phyloP scores from a whole-genome alignment of 2,329 filamentous ascomycete genomes.

The Parastagonospora avenae region DNA sequence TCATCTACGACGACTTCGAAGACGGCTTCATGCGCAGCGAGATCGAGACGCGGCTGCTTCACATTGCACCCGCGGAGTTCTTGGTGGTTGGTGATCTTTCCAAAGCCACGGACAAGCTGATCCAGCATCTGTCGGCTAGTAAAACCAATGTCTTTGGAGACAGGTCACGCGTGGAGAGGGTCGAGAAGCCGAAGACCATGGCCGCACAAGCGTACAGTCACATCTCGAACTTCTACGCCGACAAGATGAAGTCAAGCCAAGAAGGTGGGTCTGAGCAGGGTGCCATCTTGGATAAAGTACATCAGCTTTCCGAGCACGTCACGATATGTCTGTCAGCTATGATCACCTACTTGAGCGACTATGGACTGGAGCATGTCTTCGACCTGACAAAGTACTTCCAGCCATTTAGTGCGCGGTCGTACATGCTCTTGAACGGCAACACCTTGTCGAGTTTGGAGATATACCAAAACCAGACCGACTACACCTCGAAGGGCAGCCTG shows the following conservation, averaged over 20 bases:
- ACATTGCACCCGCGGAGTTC: conserved; percentile 95
- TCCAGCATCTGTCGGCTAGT: conserved; percentile 86
- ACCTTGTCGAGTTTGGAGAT: conserved; percentile 93
- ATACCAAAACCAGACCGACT: conserved; percentile 92
- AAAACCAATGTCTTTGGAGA: conserved; percentile 92
- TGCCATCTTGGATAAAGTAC: conserved; percentile 80
- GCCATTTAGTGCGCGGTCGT: conserved; percentile 88
- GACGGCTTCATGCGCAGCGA: conserved; percentile 98
- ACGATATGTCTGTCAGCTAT: conserved; percentile 94
- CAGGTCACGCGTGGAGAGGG: conserved; percentile 80
- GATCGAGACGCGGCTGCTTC: conserved; percentile 90
- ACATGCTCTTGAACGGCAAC: conserved; percentile 96
- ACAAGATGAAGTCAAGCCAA: conserved; percentile 68
- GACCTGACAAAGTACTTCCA: conserved; percentile 97
- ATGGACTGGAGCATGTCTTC: conserved; percentile 93
- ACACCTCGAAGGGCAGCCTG: conserved; percentile 81
- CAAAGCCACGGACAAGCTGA: conserved; percentile 87
- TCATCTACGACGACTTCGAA: conserved; percentile 94
- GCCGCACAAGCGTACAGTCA: conserved; percentile 85
- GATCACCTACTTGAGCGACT: conserved; percentile 91
- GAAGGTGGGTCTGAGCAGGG: conserved; percentile 44
- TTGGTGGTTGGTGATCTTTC: conserved; percentile 90
- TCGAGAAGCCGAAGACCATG: conserved; percentile 77
- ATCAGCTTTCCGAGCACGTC: conserved; percentile 82
- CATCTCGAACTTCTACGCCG: conserved; percentile 90